Evolutionary conservation across 2,329 filamentous ascomycete genomes (phyloP), one percentile per base, ranked within the genome.

Genomic region (Xylariaceae sp.): DNA sequence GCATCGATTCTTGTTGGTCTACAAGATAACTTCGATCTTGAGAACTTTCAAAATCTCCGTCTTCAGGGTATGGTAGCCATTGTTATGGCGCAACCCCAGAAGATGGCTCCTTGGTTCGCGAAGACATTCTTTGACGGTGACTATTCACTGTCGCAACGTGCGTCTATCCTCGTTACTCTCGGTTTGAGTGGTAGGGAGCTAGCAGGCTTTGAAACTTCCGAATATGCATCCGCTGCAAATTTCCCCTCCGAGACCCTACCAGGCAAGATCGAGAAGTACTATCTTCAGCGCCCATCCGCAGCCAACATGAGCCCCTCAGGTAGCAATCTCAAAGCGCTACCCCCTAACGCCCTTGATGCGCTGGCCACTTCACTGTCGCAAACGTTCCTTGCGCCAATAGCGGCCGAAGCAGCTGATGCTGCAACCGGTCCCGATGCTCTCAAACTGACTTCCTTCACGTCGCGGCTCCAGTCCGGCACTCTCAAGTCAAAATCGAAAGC

Each of bases 71-170:
- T 99, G 78, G 86, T 97, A 50, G 89, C 92, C 0, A 75, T 96
- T 6, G 78, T 96, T 0, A 80, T 94, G 2, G 87, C 90, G 0
- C 84, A 89, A 64, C 90, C 94, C 0, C 77, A 83, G 53, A 80
- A 83, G 55, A 90, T 97, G 83, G 92, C 86, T 0, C 89, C 85
- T 11, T 95, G 90, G 88, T 90, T 95, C 60, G 86, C 88, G 2
- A 85, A 87, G 58, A 88, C 89, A 0, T 95, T 94, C 71, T 97
- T 97, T 71, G 88, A 91, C 48, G 92, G 92, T 13, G 94, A 99
- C 71, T 92, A 94, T 73, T 96, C 92, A 0, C 78, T 97, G 44
- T 84, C 87, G 0, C 93, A 97, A 72, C 83, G 94, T 45, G 89
- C 88, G 6, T 85, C 89, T 0, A 81, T 97, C 44, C 85, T 99